Conservation (phyloP, 805 yeast genomes). For the Zygoascus tannicola region DNA sequence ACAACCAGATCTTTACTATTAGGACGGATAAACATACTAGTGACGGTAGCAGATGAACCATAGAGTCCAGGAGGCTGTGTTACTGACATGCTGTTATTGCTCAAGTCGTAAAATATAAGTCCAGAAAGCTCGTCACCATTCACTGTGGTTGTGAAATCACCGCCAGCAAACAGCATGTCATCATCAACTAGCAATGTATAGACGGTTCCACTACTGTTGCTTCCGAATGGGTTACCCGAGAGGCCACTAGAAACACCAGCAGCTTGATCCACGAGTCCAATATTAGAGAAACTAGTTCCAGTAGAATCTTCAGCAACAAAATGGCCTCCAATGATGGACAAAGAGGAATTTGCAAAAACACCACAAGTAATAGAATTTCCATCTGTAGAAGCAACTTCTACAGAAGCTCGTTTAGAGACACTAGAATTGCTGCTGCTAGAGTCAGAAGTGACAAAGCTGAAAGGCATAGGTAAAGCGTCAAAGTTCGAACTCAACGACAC, state of each 20-base stretch:
- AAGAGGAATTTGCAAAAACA: slow-evolving; percentile 37
- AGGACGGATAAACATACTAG: slow-evolving; percentile 33
- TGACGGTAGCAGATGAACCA: slow-evolving; percentile 34
- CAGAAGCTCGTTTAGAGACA: slow-evolving; percentile 11
- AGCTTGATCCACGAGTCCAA: slow-evolving; percentile 24
- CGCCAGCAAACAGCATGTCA: slow-evolving; percentile 25
- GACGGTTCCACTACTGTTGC: slow-evolving; percentile 16
- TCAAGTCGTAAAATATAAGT: slow-evolving; percentile 44
- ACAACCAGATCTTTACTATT: slow-evolving; percentile 43
- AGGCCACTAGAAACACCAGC: slow-evolving; percentile 16
- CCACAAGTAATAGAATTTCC: slow-evolving; percentile 29
- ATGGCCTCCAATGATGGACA: slow-evolving; percentile 52
- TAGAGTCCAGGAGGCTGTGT: slow-evolving; percentile 41
- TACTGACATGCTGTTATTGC: slow-evolving; percentile 32
- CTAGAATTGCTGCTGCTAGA: slow-evolving; percentile 2
- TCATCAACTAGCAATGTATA: slow-evolving; percentile 20
- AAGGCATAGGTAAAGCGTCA: slow-evolving; percentile 15
- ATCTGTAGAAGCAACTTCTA: slow-evolving; percentile 1
- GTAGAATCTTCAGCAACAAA: slow-evolving; percentile 32
- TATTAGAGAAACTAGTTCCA: slow-evolving; percentile 20
- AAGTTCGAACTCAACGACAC: slow-evolving; percentile 11
- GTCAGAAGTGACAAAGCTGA: slow-evolving; percentile 8
- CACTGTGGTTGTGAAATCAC: slow-evolving; percentile 23
- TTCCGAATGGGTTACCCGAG: neutral
- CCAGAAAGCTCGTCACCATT: slow-evolving; percentile 31